phyloP scores from a whole-genome alignment of 2,329 filamentous ascomycete genomes.

The Thielaviopsis populi region DNA sequence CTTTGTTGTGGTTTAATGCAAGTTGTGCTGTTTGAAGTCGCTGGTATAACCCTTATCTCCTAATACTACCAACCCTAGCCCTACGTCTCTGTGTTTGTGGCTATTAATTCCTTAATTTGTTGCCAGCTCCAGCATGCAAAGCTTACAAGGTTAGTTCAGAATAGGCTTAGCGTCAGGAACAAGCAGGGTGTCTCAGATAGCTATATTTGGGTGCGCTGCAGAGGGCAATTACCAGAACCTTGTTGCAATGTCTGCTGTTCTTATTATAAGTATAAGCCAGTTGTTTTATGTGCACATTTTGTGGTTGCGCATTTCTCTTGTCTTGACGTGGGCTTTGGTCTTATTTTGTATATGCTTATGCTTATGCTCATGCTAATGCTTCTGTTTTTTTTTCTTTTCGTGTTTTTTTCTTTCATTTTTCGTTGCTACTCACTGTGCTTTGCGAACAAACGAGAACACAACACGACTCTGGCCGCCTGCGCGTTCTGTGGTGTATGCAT shows the following conservation, averaged over 20 bases:
- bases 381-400: neutral
- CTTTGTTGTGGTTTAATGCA: too few relatives aligned
- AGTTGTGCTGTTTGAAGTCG: too few relatives aligned
- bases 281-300: neutral
- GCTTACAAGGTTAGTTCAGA: neutral
- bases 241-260: neutral
- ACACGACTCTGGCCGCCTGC: neutral
- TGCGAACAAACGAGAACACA: neutral
- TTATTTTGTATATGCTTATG: neutral
- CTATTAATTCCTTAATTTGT: neutral
- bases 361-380: neutral
- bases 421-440: too few relatives aligned
- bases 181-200: conserved; percentile 3
- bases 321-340: neutral
- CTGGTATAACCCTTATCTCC: too few relatives aligned
- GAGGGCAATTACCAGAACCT: neutral
- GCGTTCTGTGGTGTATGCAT: neutral
- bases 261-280: neutral
- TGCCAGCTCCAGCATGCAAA: neutral
- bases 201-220: neutral
- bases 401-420: neutral
- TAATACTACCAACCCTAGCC: too few relatives aligned
- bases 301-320: neutral
- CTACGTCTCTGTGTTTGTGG: too few relatives aligned
- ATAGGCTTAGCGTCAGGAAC: conserved; percentile 17